Percentiles rank a stretch among this genome's conserved stretches.
These are phyloP conservation scores for Trametes gibbosa DNA, from an alignment of 768 basidiomycete species.

Conservation along the genomic window DNA sequence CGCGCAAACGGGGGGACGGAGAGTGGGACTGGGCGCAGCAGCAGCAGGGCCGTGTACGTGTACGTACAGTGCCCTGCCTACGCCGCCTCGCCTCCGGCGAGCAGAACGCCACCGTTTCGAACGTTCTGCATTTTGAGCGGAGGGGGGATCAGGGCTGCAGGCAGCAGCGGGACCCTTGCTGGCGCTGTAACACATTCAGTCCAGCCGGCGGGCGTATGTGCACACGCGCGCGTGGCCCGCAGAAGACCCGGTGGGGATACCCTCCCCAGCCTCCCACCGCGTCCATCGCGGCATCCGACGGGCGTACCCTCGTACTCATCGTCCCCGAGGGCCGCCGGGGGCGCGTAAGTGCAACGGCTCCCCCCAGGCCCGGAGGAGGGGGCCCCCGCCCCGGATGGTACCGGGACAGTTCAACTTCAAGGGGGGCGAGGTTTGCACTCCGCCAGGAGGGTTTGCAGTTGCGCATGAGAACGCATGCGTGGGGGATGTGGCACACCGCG, in stretches of 20 bases:
- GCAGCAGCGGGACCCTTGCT: too few relatives aligned
- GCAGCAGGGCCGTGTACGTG: conserved; percentile 5
- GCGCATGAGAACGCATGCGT: neutral
- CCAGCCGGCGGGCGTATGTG: neutral
- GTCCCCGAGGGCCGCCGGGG: conserved; percentile 1
- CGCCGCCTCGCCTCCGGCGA: neutral
- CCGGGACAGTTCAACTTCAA: too few relatives aligned
- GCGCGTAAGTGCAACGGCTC: neutral
- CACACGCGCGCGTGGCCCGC: neutral
- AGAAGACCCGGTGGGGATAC: neutral
- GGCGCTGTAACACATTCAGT: conserved; percentile 1
- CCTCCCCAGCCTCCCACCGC: neutral
- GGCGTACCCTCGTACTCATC: neutral
- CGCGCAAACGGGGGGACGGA: conserved; percentile 7
- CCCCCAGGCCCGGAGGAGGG: too few relatives aligned
- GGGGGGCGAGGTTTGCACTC: neutral
- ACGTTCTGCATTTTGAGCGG: neutral
- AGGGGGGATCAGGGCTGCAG: neutral
- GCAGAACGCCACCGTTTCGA: conserved; percentile 4
- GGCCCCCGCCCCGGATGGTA: too few relatives aligned
- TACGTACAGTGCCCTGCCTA: conserved; percentile 6
- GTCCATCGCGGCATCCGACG: neutral
- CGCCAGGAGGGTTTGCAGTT: neutral
- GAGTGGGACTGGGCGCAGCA: neutral
- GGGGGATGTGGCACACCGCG: neutral